Percentiles rank a stretch among this genome's conserved stretches.
Conservation (phyloP, 441 rosid genomes). For the Theobroma grandiflorum region DNA sequence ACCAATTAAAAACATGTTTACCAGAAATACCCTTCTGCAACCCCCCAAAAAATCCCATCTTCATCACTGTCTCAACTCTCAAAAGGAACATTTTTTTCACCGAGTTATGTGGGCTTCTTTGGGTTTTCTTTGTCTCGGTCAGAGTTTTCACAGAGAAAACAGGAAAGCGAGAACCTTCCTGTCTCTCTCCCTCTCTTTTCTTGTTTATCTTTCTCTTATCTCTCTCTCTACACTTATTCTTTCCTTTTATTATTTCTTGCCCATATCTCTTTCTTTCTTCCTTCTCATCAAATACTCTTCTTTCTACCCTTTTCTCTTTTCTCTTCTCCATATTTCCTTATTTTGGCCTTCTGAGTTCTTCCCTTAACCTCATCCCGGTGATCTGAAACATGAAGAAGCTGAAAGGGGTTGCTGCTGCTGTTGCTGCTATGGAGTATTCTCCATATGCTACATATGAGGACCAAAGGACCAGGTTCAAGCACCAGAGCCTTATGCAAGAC, state of each 20-base stretch:
- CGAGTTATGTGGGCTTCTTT: constrained; percentile 90
- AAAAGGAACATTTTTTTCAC: constrained; percentile 53
- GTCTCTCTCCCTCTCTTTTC: constrained; percentile 29
- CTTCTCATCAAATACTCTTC: constrained; percentile 18
- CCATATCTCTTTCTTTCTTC: constrained; percentile 31
- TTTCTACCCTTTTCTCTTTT: constrained; percentile 21
- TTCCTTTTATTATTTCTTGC: constrained; percentile 29
- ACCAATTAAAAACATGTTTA: constrained; percentile 28
- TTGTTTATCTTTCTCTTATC: constrained; percentile 17
- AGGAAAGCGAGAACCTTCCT: constrained; percentile 65
- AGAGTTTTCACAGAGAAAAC: constrained; percentile 74
- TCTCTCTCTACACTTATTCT: constrained; percentile 27
- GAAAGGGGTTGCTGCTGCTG: constrained; percentile 47
- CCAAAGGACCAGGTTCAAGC: constrained; percentile 56
- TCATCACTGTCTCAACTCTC: constrained; percentile 75
- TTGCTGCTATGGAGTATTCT: constrained; percentile 37
- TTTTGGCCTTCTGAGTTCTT: constrained; percentile 16
- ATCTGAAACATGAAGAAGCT: constrained; percentile 64
- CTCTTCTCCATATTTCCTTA: constrained; percentile 19
- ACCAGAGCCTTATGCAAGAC: constrained; percentile 70
- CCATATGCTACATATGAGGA: constrained; percentile 49
- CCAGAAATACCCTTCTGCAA: constrained; percentile 81
- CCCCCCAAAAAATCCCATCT: constrained; percentile 63
- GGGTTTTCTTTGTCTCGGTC: constrained; percentile 87
- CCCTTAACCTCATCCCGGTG: constrained; percentile 17